Conservation (phyloP, 352 stramenopile genomes). For the Phytophthora brassicae region DNA sequence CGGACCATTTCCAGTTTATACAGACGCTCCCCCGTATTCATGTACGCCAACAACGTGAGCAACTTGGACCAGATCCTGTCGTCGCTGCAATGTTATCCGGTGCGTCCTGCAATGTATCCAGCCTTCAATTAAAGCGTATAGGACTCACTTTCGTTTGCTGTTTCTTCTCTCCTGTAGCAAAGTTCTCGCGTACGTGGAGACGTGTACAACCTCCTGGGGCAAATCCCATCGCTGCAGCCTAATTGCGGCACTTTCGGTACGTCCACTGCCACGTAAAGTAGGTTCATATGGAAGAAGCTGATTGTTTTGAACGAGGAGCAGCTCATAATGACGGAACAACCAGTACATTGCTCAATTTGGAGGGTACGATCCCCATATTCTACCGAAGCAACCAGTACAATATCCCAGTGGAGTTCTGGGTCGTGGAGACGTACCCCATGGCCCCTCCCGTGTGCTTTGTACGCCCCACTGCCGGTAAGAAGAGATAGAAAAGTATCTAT, state of each 20-base stretch:
- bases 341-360: constrained; percentile 81
- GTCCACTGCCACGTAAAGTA: not conserved
- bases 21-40: constrained; percentile 17
- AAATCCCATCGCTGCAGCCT: constrained; percentile 85
- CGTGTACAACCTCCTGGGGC: constrained; percentile 82
- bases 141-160: not conserved
- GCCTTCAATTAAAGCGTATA: too few relatives aligned
- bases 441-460: constrained; percentile 86
- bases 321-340: constrained; percentile 87
- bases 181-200: constrained; percentile 80
- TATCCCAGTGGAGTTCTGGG: constrained; percentile 90
- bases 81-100: constrained; percentile 81
- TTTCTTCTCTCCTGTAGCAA: constrained; percentile 63
- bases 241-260: constrained; percentile 85
- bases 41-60: constrained; percentile 87
- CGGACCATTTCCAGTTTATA: too few relatives aligned
- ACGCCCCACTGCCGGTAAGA: constrained; percentile 81
- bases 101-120: too few relatives aligned
- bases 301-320: constrained; percentile 16
- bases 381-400: constrained; percentile 91
- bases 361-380: constrained; percentile 91
- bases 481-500: not conserved
- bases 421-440: constrained; percentile 84
- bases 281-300: not conserved
- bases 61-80: constrained; percentile 88